Evolutionary conservation across 495 filamentous ascomycete species (phyloP).

Genomic region (Talaromyces proteolyticus): DNA sequence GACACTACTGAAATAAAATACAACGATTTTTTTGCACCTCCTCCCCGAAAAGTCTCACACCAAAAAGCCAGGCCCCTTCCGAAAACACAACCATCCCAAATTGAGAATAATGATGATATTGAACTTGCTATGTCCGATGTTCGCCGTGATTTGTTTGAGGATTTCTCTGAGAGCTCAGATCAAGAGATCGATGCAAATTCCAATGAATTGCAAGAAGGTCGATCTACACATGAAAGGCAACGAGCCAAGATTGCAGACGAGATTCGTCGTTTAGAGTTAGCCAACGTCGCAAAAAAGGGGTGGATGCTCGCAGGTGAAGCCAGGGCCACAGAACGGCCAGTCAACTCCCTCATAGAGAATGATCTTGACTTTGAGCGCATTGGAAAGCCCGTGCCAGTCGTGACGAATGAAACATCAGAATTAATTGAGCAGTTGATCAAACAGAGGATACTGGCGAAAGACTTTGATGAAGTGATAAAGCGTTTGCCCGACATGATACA

Average conservation of each 20-base stretch:
- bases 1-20: conserved; percentile 86
- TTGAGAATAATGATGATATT: conserved; percentile 53
- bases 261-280: conserved; percentile 84
- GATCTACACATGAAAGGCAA: conserved; percentile 79
- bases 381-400: conserved; percentile 92
- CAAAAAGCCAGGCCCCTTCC: conserved; percentile 38
- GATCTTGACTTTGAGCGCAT: conserved; percentile 92
- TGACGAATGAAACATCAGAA: conserved; percentile 89
- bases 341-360: conserved; percentile 91
- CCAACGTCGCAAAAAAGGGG: conserved; percentile 82
- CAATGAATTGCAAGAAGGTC: conserved; percentile 42
- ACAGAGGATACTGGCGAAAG: conserved; percentile 78
- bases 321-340: conserved; percentile 68
- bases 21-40: conserved; percentile 85
- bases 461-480: conserved; percentile 89
- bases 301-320: conserved; percentile 93
- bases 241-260: conserved; percentile 81
- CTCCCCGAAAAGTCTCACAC: conserved; percentile 60
- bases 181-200: conserved; percentile 30
- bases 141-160: conserved; percentile 87
- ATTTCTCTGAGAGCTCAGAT: conserved; percentile 55
- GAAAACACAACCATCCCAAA: conserved; percentile 41
- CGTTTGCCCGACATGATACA: conserved; percentile 60
- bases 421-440: conserved; percentile 93
- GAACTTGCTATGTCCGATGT: conserved; percentile 87